Evolutionary conservation across 2,329 filamentous ascomycete species (phyloP).

Genomic region (Leptographium wingfieldii): DNA sequence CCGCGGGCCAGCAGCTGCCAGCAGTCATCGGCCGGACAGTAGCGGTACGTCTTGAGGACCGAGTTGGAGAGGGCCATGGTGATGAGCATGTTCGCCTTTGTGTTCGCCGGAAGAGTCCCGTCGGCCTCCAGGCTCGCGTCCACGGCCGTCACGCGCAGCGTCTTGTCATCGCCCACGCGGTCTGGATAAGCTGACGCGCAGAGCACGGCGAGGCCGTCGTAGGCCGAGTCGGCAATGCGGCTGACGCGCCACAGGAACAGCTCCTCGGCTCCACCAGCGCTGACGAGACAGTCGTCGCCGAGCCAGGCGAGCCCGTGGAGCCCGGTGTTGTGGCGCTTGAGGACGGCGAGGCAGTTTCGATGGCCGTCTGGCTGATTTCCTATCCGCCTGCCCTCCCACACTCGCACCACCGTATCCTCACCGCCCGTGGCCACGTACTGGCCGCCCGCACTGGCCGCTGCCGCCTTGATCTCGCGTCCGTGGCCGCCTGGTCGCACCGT

Average conservation of each 20-base stretch:
- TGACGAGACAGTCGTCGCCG: slow-evolving; percentile 57
- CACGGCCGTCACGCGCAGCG: slow-evolving; percentile 52
- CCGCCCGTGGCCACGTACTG: slow-evolving; percentile 48
- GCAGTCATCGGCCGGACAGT: slow-evolving; percentile 29
- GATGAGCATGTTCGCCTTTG: slow-evolving; percentile 28
- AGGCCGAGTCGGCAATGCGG: slow-evolving; percentile 31
- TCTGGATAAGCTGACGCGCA: slow-evolving; percentile 43
- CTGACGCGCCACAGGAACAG: slow-evolving; percentile 71
- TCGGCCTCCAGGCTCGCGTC: slow-evolving; percentile 2
- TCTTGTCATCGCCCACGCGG: slow-evolving; percentile 42
- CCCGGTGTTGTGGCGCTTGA: slow-evolving; percentile 71
- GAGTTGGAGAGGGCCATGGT: slow-evolving; percentile 78
- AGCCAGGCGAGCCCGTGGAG: slow-evolving; percentile 74
- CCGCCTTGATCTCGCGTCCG: slow-evolving; percentile 66
- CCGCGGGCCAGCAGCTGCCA: slow-evolving; percentile 41
- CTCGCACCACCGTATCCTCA: slow-evolving; percentile 63
- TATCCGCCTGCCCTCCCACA: slow-evolving; percentile 40
- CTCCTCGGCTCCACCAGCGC: slow-evolving; percentile 78
- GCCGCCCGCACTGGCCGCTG: slow-evolving; percentile 23
- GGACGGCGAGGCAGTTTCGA: slow-evolving; percentile 43
- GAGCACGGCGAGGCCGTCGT: slow-evolving; percentile 38
- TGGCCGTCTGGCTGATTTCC: too few species aligned
- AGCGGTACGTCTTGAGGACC: slow-evolving; percentile 49
- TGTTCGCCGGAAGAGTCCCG: not conserved
- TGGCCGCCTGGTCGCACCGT: slow-evolving; percentile 57